Base-by-base conservation (phyloP, 2,329 filamentous ascomycete species). In the Xylariaceae sp. region DNA sequence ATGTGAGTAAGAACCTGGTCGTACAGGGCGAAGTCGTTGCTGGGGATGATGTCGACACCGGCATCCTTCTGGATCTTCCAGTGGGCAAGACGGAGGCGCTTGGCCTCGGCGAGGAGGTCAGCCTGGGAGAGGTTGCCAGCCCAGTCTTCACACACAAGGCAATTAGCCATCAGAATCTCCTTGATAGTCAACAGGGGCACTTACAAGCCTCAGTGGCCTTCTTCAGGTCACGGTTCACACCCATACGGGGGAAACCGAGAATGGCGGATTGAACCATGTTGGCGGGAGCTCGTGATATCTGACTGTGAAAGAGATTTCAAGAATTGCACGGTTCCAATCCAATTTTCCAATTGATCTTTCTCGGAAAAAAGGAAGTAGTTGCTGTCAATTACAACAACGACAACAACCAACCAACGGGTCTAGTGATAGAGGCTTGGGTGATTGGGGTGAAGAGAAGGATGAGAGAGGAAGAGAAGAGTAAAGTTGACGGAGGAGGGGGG, bases 61-160 rank as follows among this genome's bases (percentile, higher is more conserved):
- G 94, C 94, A 79, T 95, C 87, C 85, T 99, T 93, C 84, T 99
- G 94, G 80, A 99, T 96, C 82, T 96, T 92, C 94, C 94, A 99
- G 87, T 99, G 94, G 73, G 88, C 92, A 68, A 92, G 84, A 82
- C 94, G 90, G 63, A 99, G 90, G 76, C 92, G 87, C 90, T 97
- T 97, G 77, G 89, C 94, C 87, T 97, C 94, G 64, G 86, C 84
- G 69, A 97, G 83, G 69, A 99, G 90, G 65, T 96, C 92, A 65
- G 89, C 86, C 74, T 92, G 90, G 66, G 90, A 92, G 77, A 96
- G 83, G 84, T 97, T 99, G 78, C 89, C 93, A 73, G 81, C 88
- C 94, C 94, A 99, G 79, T 86, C 80, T 76, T 50, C 37, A 45
- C 23, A 45, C 23, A 4, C 15, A 39, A 52, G 66, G 67, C 51